These are phyloP conservation scores for Phytophthora vignae DNA, from an alignment of 352 stramenopile species.

Conservation along the genomic window DNA sequence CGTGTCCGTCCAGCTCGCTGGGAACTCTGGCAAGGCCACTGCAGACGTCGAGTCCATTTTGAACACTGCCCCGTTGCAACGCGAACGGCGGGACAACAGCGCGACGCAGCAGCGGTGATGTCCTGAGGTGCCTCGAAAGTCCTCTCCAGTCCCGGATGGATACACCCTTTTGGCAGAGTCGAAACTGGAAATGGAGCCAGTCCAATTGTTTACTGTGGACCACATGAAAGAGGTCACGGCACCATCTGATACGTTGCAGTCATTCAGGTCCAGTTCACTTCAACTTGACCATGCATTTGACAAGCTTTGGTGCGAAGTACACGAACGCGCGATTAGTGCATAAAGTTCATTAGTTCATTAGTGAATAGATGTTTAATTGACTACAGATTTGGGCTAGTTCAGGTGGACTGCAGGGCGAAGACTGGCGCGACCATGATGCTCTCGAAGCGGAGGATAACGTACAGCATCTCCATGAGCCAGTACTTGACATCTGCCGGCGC, in stretches of 20 bases:
- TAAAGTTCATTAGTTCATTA: no score
- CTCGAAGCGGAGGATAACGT: slow-evolving; percentile 54
- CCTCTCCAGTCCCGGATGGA: not conserved
- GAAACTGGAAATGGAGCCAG: slow-evolving; percentile 22
- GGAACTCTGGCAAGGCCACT: slow-evolving; percentile 22
- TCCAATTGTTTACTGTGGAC: slow-evolving; percentile 11
- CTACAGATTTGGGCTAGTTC: not conserved
- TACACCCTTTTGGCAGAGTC: slow-evolving; percentile 7
- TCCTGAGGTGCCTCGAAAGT: not conserved
- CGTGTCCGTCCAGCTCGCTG: slow-evolving; percentile 49
- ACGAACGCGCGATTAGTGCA: no score
- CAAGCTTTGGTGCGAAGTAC: no score
- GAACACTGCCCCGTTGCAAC: not conserved
- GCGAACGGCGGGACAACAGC: not conserved
- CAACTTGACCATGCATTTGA: not conserved
- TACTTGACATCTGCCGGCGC: slow-evolving; percentile 36
- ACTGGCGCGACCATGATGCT: slow-evolving; percentile 44
- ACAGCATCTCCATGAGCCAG: slow-evolving; percentile 60
- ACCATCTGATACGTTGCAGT: not conserved
- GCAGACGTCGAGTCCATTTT: slow-evolving; percentile 13
- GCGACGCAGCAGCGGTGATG: not conserved
- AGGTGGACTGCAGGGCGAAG: slow-evolving; percentile 26
- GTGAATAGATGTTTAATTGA: not conserved
- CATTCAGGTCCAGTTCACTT: not conserved
- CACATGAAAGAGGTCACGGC: slow-evolving; percentile 1